Evolutionary conservation across 2,329 filamentous ascomycete genomes (phyloP).

Genomic region (Ophiosphaerella narmari): DNA sequence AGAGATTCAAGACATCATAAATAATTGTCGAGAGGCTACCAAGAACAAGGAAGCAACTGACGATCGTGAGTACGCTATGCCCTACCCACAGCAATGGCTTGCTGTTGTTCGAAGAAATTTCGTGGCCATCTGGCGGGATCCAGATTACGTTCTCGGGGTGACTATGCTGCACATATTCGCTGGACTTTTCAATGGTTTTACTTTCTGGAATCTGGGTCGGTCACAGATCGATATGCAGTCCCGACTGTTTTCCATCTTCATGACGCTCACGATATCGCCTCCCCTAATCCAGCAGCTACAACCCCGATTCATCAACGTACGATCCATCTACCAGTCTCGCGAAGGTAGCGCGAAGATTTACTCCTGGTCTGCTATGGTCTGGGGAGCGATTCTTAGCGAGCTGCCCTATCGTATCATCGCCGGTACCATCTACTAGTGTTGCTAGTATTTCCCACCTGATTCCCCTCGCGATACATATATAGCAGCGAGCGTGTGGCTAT

Average conservation of each 20-base stretch:
- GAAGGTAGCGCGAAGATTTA: constrained; percentile 82
- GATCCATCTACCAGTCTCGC: constrained; percentile 70
- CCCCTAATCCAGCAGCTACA: constrained; percentile 79
- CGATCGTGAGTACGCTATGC: constrained; percentile 52
- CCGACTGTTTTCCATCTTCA: constrained; percentile 75
- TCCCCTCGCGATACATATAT: constrained; percentile 62
- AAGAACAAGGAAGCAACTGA: constrained; percentile 46
- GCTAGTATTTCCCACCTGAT: constrained; percentile 59
- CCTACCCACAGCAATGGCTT: constrained; percentile 47
- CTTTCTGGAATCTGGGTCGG: constrained; percentile 54
- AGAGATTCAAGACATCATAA: constrained; percentile 50
- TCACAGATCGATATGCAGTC: constrained; percentile 55
- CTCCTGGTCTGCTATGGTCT: constrained; percentile 72
- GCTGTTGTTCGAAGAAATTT: constrained; percentile 56
- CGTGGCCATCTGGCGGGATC: constrained; percentile 67
- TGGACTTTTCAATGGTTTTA: constrained; percentile 55
- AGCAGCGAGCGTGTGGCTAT: constrained; percentile 65
- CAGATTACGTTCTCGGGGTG: constrained; percentile 61
- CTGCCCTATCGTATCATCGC: constrained; percentile 71
- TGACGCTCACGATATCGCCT: constrained; percentile 75
- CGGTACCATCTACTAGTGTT: constrained; percentile 65
- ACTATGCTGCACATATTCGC: constrained; percentile 59
- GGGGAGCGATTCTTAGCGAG: constrained; percentile 68
- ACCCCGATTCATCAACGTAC: constrained; percentile 69
- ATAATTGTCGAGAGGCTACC: constrained; percentile 36